phyloP scores from a whole-genome alignment of 331 rosid species.

The Stylosanthes scabra region DNA sequence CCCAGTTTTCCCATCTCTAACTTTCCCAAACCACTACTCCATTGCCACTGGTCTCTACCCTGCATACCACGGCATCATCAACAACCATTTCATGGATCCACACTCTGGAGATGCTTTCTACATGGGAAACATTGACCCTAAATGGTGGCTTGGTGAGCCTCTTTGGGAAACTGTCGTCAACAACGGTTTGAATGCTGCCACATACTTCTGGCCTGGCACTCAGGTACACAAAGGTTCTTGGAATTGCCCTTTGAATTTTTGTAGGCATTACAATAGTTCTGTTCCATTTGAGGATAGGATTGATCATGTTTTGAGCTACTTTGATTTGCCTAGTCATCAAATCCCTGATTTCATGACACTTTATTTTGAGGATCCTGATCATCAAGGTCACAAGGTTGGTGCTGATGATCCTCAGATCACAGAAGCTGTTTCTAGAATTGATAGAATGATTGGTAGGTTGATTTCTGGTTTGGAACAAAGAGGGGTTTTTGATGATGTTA shows the following conservation, averaged over 20 bases:
- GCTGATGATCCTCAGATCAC: conserved; percentile 92
- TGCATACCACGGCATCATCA: conserved; percentile 84
- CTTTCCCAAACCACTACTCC: conserved; percentile 94
- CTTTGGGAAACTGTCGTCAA: conserved; percentile 87
- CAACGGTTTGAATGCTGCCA: conserved; percentile 78
- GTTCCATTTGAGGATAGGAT: conserved; percentile 87
- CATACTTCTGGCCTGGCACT: conserved; percentile 95
- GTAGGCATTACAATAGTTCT: conserved; percentile 67
- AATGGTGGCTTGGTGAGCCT: conserved; percentile 99
- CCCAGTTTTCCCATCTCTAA: conserved; percentile 86
- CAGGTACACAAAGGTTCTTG: conserved; percentile 93
- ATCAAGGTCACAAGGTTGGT: conserved; percentile 90
- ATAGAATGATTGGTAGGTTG: conserved; percentile 82
- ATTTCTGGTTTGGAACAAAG: conserved; percentile 79
- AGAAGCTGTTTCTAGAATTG: conserved; percentile 76
- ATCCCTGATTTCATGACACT: conserved; percentile 87
- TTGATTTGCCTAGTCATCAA: conserved; percentile 74
- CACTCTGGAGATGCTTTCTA: conserved; percentile 64
- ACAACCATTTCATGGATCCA: conserved; percentile 81
- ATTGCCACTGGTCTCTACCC: conserved; percentile 96
- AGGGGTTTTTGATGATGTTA: conserved; percentile 90
- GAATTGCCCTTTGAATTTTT: conserved; percentile 65
- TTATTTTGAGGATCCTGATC: conserved; percentile 98
- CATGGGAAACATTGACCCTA: conserved; percentile 83
- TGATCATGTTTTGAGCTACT: conserved; percentile 60